Evolutionary conservation across 78 protist species (phyloP), one percentile per base, ranked within the genome.

Genomic region (Dictyostelium citrinum): DNA sequence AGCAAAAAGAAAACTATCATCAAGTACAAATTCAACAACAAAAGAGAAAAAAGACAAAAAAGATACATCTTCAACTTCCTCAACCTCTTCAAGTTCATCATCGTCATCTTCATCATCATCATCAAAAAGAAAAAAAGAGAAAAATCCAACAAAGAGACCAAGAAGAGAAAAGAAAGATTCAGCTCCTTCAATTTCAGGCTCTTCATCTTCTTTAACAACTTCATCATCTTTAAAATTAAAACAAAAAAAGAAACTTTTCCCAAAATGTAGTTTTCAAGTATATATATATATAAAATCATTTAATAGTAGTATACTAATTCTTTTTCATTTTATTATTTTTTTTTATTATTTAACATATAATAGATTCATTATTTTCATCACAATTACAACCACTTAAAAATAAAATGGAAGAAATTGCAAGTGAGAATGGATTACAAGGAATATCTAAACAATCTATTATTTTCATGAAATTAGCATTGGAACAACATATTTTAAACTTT

Each of bases 351-450:
- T n/a, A 22, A 17, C 8, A 20, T 7, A 58, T 20, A 58, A 10
- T 79, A 88, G 93, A 88, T 68, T 88, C 93, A 10, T 78, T 88
- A 46, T 88, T 77, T 68, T 60, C 83, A 37, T 72, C 84, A 24
- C 60, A 76, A 67, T 29, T 78, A 37, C 78, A 78, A 79, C 12
- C 68, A 67, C 71, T 88, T 39, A 88, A 88, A 58, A 46, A 39
- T 46, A 76, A 72, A 67, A 88, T 88, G 93, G 93, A 88, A 35
- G 35, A 39, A 5, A 88, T 88, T 37, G 93, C 85, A 77, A 43
- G 33, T 24, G 93, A 88, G 39, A 29, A 67, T 37, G 93, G 93
- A 16, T 24, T 88, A 24, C 35, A 29, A 46, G 84, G 85, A 16
- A 72, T 88, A 4, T 88, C 93, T 31, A 67, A 64, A 49, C 85